Evolutionary conservation across 2,329 filamentous ascomycete genomes (phyloP).

Genomic region (Penicillium sp.): DNA sequence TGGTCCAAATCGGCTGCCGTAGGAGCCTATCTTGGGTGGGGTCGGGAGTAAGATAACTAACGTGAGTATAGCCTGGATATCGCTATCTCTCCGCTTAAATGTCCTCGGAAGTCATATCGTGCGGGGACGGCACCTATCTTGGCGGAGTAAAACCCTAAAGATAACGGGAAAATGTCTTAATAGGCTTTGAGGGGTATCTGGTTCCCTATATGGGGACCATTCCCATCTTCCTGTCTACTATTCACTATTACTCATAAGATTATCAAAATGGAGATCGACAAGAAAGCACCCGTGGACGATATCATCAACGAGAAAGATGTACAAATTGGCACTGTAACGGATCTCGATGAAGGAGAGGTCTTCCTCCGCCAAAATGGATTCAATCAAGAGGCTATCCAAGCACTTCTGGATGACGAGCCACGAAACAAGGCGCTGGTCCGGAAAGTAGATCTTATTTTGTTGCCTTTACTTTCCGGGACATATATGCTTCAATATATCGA

Average conservation of each 20-base stretch:
- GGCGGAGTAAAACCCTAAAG: neutral
- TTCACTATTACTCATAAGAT: neutral
- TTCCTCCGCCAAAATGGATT: constrained; percentile 52
- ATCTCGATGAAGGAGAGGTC: constrained; percentile 50
- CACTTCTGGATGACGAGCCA: constrained; percentile 46
- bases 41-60: neutral
- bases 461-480: constrained; percentile 49
- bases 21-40: constrained; percentile 13
- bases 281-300: constrained; percentile 3
- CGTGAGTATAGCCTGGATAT: neutral
- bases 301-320: constrained; percentile 19
- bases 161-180: constrained; percentile 8
- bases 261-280: constrained; percentile 6
- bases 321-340: constrained; percentile 24
- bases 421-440: constrained; percentile 33
- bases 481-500: constrained; percentile 54
- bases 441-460: constrained; percentile 51
- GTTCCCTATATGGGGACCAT: neutral
- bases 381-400: constrained; percentile 42
- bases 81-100: constrained; percentile 14
- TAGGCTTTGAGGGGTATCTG: neutral
- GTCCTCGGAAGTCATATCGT: constrained; percentile 19
- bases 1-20: too few species aligned
- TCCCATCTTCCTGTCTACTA: neutral
- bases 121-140: constrained; percentile 13